These are phyloP conservation scores for Lepidopterella palustris DNA, from an alignment of 495 filamentous ascomycete genomes.

Conservation along the genomic window DNA sequence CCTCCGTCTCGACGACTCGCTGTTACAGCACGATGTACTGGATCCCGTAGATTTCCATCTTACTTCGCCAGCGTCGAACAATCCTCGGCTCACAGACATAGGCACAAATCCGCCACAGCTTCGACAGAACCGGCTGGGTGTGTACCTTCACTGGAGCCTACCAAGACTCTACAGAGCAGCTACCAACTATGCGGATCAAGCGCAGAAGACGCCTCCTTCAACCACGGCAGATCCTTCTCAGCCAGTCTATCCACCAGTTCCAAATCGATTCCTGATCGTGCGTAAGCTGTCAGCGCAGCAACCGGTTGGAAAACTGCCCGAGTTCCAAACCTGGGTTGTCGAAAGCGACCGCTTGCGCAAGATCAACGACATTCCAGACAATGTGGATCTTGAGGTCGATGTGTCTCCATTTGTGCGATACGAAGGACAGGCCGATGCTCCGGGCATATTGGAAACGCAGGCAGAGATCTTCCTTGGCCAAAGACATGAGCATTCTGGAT, in stretches of 20 bases:
- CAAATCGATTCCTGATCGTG: constrained; percentile 10
- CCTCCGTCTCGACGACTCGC: constrained; percentile 37
- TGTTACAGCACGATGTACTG: constrained; percentile 42
- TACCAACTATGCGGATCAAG: not conserved
- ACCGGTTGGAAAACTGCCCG: constrained; percentile 12
- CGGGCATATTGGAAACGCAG: constrained; percentile 34
- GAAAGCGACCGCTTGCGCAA: constrained; percentile 41
- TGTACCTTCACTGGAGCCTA: constrained; percentile 50
- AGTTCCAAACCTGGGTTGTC: constrained; percentile 43
- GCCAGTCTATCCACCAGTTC: not conserved
- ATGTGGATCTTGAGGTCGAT: constrained; percentile 45
- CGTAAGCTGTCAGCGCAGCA: not conserved
- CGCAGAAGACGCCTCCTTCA: not conserved
- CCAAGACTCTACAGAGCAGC: constrained; percentile 41
- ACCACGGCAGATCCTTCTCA: not conserved
- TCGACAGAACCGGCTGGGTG: constrained; percentile 35
- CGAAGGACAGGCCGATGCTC: not conserved
- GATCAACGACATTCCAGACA: constrained; percentile 32
- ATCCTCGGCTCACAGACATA: constrained; percentile 43
- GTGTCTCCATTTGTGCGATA: constrained; percentile 42
- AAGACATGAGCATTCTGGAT: constrained; percentile 14
- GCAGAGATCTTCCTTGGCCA: constrained; percentile 49
- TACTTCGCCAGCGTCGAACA: constrained; percentile 31
- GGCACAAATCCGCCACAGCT: constrained; percentile 22
- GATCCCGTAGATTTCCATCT: constrained; percentile 41